These are phyloP conservation scores for Paracoccidioides brasiliensis DNA, from an alignment of 2,329 filamentous ascomycete species.

Conservation along the genomic window DNA sequence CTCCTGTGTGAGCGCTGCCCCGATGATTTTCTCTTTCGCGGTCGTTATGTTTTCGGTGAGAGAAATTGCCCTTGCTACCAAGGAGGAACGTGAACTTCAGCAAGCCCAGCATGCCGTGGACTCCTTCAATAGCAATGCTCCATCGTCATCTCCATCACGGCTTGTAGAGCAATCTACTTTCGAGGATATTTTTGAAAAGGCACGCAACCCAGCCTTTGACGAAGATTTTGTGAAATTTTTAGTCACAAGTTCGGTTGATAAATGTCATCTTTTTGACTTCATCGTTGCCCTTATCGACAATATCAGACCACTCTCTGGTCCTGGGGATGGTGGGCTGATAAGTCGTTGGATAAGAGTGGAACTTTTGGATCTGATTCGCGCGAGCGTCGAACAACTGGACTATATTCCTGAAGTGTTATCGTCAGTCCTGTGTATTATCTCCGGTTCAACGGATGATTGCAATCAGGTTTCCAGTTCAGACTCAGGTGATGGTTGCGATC, in stretches of 20 bases:
- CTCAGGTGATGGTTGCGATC: constrained; percentile 18
- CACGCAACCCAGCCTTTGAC: constrained; percentile 26
- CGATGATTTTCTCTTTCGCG: constrained; percentile 70
- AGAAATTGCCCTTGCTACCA: constrained; percentile 47
- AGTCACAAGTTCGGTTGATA: constrained; percentile 35
- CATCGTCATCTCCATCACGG: constrained; percentile 18
- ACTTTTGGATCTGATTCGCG: constrained; percentile 58
- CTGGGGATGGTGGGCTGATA: constrained; percentile 39
- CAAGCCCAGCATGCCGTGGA: constrained; percentile 31
- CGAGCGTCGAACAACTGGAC: constrained; percentile 51
- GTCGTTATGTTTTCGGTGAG: constrained; percentile 60
- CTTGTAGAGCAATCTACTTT: constrained; percentile 30
- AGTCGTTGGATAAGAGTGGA: constrained; percentile 50
- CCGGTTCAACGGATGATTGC: constrained; percentile 23
- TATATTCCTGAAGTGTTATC: constrained; percentile 61
- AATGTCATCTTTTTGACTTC: constrained; percentile 36
- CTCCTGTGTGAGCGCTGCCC: constrained; percentile 51
- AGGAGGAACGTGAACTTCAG: constrained; percentile 38
- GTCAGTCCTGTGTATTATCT: constrained; percentile 52
- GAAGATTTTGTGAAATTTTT: constrained; percentile 38
- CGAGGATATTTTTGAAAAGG: constrained; percentile 36
- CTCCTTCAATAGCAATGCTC: constrained; percentile 26
- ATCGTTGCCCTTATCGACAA: constrained; percentile 32
- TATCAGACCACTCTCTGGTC: constrained; percentile 37
- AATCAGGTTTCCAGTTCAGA: constrained; percentile 11